Base-by-base conservation (phyloP, 768 basidiomycete genomes). In the Cyclocybe cylindracea region DNA sequence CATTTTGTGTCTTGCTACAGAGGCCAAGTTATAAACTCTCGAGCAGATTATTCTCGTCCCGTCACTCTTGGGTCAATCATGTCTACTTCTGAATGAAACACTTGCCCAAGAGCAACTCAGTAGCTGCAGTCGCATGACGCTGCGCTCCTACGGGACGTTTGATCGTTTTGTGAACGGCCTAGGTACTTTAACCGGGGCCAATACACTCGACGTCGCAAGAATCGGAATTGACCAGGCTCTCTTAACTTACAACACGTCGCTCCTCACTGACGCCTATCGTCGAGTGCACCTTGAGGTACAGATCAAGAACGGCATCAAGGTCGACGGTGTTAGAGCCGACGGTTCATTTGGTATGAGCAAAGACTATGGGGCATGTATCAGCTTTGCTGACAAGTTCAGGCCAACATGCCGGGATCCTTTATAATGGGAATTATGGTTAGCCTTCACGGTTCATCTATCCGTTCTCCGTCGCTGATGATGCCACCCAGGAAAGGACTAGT, bases 401-500 rank as follows among this genome's bases (percentile, higher is more conserved):
- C 14, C 77, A 88, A 63, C 87, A 89, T 63, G 66, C 60, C 14
- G 86, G 86, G 14, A 72, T 87, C n/a, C 64, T 86, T 4, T 88
- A 87, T 61, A 86, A 84, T 44, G 87, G 87, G 37, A 88, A 88
- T 61, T 89, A 89, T 56, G 87, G 78, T 74, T 14, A 60, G 71
- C 62, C 4, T 9, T 10, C 4, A 18, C 24, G 10, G 42, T 9
- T 39, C 47, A 16, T 18, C 40, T n/a, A 18, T 13, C 18, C 16
- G 33, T 10, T 34, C 0, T 8, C 16, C 5, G 29, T 29, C 18
- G 33, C 11, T 35, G 10, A 38, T 29, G 6, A 35, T 34, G 34
- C 38, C 33, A 32, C 49, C 7, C 44, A 76, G 75, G 77, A 43
- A 77, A 77, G 60, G 76, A 76, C 59, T 77, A 72, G 77, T 77